These are phyloP conservation scores for Davidsoniella eucalypti DNA, from an alignment of 2,329 filamentous ascomycete species.

Conservation along the genomic window DNA sequence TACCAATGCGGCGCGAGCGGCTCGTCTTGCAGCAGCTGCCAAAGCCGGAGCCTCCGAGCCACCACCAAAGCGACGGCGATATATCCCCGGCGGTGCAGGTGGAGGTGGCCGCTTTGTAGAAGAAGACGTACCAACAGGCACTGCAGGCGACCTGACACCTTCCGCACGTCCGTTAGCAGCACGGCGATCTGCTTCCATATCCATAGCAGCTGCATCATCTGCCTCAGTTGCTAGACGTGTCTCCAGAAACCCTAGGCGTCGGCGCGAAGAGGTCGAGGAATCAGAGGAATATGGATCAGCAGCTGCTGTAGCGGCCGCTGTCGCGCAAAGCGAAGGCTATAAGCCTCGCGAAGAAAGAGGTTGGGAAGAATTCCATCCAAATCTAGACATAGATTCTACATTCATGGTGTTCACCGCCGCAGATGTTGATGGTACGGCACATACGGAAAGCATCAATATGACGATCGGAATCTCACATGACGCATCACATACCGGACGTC, in stretches of 20 bases:
- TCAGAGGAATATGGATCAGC: conserved; percentile 67
- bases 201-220: not conserved
- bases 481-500: not conserved
- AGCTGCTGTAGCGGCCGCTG: conserved; percentile 74
- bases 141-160: not conserved
- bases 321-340: conserved; percentile 86
- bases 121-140: conserved; percentile 30
- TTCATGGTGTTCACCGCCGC: conserved; percentile 68
- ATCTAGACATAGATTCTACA: conserved; percentile 72
- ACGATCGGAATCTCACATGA: not conserved
- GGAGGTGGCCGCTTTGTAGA: conserved; percentile 76
- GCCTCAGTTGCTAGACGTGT: conserved; percentile 32
- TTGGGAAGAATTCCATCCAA: conserved; percentile 95
- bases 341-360: conserved; percentile 92
- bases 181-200: conserved; percentile 20
- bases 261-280: conserved; percentile 34
- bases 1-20: conserved; percentile 26
- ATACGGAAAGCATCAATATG: not conserved
- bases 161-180: conserved; percentile 20
- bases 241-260: conserved; percentile 39
- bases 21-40: conserved; percentile 20
- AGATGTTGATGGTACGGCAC: conserved; percentile 60
- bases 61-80: conserved; percentile 54
- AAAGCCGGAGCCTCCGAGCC: conserved; percentile 33
- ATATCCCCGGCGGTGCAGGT: conserved; percentile 73